A percentile compares a stretch with the other conserved stretches of the same genome.
Evolutionary conservation across 2,329 filamentous ascomycete species (phyloP).

Genomic region (Nakataea oryzae): DNA sequence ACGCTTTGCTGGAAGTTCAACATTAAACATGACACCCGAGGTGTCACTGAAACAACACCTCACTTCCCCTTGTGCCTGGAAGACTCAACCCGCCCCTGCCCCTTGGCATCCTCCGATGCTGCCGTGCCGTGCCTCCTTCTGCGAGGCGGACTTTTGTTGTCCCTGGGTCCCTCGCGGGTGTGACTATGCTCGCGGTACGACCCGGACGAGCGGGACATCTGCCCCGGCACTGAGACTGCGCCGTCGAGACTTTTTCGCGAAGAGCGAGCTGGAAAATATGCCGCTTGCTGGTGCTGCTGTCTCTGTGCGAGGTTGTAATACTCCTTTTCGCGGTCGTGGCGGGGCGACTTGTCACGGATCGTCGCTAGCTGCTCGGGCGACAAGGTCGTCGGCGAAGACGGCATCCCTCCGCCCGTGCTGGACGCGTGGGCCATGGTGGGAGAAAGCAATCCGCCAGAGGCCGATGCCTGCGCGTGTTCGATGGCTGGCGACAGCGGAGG

Average conservation of each 20-base stretch:
- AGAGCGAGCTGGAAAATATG: not conserved
- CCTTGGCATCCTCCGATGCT: not conserved
- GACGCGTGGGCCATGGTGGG: no score
- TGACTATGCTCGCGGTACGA: not conserved
- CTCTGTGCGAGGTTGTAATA: not conserved
- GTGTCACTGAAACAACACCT: no score
- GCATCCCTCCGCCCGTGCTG: not conserved
- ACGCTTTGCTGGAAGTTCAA: no score
- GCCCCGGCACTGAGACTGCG: not conserved
- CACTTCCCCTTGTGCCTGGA: not conserved
- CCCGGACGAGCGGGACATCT: not conserved
- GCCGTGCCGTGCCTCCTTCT: not conserved
- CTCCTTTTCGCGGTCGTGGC: not conserved
- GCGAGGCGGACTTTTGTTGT: not conserved
- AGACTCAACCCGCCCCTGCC: conserved; percentile 9
- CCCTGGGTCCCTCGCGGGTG: not conserved
- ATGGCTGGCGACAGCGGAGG: not conserved
- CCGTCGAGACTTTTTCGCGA: not conserved
- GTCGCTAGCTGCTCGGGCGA: not conserved
- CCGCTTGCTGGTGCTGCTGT: no score
- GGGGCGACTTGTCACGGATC: not conserved
- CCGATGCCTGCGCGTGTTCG: not conserved
- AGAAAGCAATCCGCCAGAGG: not conserved
- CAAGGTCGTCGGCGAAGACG: not conserved
- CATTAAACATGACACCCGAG: no score